Evolutionary conservation across 495 filamentous ascomycete species (phyloP).

Genomic region (Podospora anserina): DNA sequence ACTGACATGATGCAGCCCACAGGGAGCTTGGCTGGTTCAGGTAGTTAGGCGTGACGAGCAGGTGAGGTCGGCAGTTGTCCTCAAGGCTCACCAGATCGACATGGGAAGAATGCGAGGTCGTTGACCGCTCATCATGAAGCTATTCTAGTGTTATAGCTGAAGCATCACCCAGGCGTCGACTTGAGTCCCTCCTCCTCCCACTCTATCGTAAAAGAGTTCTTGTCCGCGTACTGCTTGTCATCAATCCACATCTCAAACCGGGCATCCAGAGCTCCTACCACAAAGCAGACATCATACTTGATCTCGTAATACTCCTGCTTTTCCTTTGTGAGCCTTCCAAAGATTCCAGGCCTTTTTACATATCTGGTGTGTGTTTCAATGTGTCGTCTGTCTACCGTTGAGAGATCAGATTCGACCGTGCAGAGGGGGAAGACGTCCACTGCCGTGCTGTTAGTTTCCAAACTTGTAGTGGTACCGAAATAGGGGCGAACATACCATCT

Average conservation of each 20-base stretch:
- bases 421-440: slow-evolving; percentile 1
- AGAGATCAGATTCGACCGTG: not conserved
- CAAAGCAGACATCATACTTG: not conserved
- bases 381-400: not conserved
- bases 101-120: not conserved
- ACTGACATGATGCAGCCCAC: not conserved
- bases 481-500: not conserved
- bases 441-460: not conserved
- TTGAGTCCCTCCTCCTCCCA: slow-evolving; percentile 1
- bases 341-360: not conserved
- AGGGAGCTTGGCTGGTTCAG: not conserved
- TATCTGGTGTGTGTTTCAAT: not conserved
- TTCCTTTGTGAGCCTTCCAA: not conserved
- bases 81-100: not conserved
- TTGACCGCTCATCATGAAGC: too few species aligned
- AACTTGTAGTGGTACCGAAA: not conserved
- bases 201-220: slow-evolving; percentile 1
- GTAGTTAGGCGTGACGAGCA: not conserved
- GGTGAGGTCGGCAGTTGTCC: not conserved
- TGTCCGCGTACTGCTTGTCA: not conserved
- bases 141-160: too few species aligned
- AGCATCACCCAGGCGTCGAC: not conserved
- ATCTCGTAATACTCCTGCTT: slow-evolving; percentile 1
- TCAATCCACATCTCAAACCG: slow-evolving; percentile 3
- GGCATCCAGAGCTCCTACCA: not conserved